phyloP scores from a whole-genome alignment of 2,329 filamentous ascomycete genomes.

The Cercospora beticola region DNA sequence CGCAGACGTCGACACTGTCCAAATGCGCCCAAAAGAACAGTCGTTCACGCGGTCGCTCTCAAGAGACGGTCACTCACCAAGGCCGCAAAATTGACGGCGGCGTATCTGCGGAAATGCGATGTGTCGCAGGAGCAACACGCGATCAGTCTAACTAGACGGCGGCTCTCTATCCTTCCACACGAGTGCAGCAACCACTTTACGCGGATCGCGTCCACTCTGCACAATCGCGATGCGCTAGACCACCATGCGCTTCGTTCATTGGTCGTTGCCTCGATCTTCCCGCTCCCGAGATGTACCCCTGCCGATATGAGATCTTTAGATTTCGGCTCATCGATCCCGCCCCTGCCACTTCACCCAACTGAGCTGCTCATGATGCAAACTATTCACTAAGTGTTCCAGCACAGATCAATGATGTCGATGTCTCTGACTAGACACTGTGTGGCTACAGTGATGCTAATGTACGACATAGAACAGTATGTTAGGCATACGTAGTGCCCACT shows the following conservation, averaged over 20 bases:
- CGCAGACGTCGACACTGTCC: no score
- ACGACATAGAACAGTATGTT: neutral
- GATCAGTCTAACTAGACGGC: neutral
- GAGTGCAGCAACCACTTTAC: conserved; percentile 2
- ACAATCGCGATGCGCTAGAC: neutral
- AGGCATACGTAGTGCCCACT: neutral
- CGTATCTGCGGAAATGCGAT: neutral
- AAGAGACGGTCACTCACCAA: neutral
- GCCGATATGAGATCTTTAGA: conserved; percentile 1
- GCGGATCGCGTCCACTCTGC: conserved; percentile 1
- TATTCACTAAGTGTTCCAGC: conserved; percentile 10
- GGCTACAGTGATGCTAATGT: conserved; percentile 3
- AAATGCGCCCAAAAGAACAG: neutral
- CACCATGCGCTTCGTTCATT: neutral
- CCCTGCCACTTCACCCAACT: conserved; percentile 15
- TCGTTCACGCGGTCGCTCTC: neutral
- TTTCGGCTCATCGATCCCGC: conserved; percentile 5
- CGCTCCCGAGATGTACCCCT: conserved; percentile 5
- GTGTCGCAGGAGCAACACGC: neutral
- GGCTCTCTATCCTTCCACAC: neutral
- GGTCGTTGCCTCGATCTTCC: neutral
- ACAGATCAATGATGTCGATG: conserved; percentile 18
- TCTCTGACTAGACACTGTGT: conserved; percentile 17
- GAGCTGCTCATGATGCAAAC: conserved; percentile 19
- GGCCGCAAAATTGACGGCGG: neutral